Evolutionary conservation across 106 monocot species (phyloP), one percentile per base, ranked within the genome.

Genomic region (Vanilla planifolia): DNA sequence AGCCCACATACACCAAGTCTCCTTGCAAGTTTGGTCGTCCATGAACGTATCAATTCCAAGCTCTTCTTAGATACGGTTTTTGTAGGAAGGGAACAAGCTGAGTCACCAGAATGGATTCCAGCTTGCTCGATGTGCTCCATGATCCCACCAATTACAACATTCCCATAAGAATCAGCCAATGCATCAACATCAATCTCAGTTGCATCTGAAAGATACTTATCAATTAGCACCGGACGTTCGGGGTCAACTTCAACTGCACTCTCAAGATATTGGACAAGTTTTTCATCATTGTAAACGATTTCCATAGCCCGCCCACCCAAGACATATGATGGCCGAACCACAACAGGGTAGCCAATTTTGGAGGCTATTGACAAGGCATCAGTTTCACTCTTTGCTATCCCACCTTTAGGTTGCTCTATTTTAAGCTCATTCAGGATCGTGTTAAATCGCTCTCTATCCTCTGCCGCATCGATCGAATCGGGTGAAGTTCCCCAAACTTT

Each of bases 101-200:
- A 98, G 44, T 98, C 91, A 15, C 96, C 96, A 16, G 96, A 98
- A 61, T 98, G 96, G 6, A 98, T 74, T 21, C 96, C 96, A n/a
- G 96, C 96, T 41, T 98, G 96, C 70, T 98, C 96, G 30, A 91
- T 98, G 62, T 98, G 96, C 76, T 98, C 96, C 96, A 98, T 98
- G 43, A 98, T 98, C 16, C 96, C 96, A 46, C 96, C 96, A 66
- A 98, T 98, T 6, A 98, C 96, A n/a, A 92, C 96, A 51, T 60
- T 75, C 8, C 96, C 96, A 39, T 63, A 57, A 32, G 77, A 81
- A 57, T 98, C 96, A n/a, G 84, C 74, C 30, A 98, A 63, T 42
- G 96, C 81, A 71, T 98, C 96, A 17, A 98, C 85, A 77, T 98
- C 96, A 61, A 98, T 92, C 67, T 98, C 96, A 28, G 66, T 44